Base-by-base conservation (phyloP, 768 basidiomycete species). In the Termitomyces sp. region DNA sequence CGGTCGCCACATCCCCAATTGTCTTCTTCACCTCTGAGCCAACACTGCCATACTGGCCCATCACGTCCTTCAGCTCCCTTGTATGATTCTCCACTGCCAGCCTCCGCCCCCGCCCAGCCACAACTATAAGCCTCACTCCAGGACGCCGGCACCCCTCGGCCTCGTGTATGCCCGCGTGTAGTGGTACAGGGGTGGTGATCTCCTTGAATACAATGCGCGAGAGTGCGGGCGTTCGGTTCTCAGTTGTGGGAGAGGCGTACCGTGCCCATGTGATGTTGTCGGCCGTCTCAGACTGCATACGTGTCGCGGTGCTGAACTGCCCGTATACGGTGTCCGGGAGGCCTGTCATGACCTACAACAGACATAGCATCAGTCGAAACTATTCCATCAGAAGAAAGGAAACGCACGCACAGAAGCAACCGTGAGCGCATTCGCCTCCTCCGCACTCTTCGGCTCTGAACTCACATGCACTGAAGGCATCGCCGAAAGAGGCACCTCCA, bases 1-100 rank as follows among this genome's bases (percentile, higher is more conserved):
- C 87, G 42, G 87, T 82, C 2, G 85, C 91, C 18, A 91, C 87
- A 69, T 95, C 91, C 3, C 95, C 95, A 27, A 96, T 78, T 22
- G 94, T 93, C 75, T 89, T 88, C 69, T 80, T 78, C 59, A 94
- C 83, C 67, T 91, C 90, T 4, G 76, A 67, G 0, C 81, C 80
- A 4, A 88, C 76, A 31, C 67, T 59, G 4, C 79, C 82, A 63
- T 86, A 77, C 62, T 84, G 80, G 18, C 81, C 78, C 69, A 86
- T 75, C 22, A 94, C 62, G 45, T 77, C 74, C 62, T 83, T 84
- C 57, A 95, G 70, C 73, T 97, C 95, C n/a, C 66, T 72, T 6
- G 76, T 70, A 67, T 93, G 92, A 58, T 85, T 81, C 72, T 89
- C 88, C 27, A 83, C 82, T 4, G 88, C 87, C 34, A 91, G 70